These are phyloP conservation scores for Pythium chondricola DNA, from an alignment of 352 stramenopile species.

Conservation along the genomic window DNA sequence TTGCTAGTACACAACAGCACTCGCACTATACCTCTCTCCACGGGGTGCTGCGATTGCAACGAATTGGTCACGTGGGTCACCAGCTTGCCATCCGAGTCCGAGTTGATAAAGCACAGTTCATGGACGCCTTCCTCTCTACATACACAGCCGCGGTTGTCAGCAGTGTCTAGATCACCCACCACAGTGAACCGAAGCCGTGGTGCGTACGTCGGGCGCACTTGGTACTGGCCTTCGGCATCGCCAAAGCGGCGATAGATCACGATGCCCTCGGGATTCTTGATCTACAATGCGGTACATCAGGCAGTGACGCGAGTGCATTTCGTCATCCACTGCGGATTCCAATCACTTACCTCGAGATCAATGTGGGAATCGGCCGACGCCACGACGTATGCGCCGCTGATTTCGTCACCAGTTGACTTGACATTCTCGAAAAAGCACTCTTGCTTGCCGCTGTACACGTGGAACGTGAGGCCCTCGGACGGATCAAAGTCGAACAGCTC, in stretches of 20 bases:
- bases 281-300: constrained; percentile 8
- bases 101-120: constrained; percentile 74
- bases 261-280: constrained; percentile 58
- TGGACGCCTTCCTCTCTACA: constrained; percentile 42
- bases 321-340: not conserved
- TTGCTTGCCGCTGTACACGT: constrained; percentile 30
- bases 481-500: constrained; percentile 78
- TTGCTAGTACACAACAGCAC: no score
- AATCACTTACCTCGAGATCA: constrained; percentile 38
- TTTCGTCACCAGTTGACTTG: constrained; percentile 56
- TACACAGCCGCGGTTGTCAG: not conserved
- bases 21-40: constrained; percentile 70
- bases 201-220: constrained; percentile 49
- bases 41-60: constrained; percentile 71
- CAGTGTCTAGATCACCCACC: not conserved
- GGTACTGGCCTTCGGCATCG: constrained; percentile 67
- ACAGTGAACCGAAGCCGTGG: not conserved
- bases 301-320: not conserved
- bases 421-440: constrained; percentile 72
- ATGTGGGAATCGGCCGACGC: constrained; percentile 69
- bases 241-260: constrained; percentile 50
- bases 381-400: constrained; percentile 66
- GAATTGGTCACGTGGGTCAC: constrained; percentile 80
- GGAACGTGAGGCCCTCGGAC: constrained; percentile 76
- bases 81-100: constrained; percentile 62